Evolutionary conservation across 2,329 filamentous ascomycete species (phyloP), one percentile per base, ranked within the genome.

Genomic region (Plenodomus biglobosus): DNA sequence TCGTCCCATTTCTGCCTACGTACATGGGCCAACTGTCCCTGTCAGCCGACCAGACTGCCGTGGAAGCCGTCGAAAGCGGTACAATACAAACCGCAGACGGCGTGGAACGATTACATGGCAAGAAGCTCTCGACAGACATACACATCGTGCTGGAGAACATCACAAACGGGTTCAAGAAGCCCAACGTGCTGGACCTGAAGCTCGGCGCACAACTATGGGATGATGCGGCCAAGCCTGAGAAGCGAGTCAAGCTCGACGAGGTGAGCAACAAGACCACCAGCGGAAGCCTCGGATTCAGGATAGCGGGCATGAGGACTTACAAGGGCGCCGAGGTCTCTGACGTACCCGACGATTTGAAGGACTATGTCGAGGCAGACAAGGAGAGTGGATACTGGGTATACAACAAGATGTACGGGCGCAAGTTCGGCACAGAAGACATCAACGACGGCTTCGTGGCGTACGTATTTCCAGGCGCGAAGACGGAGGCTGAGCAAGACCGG

Each of bases 171-270:
- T 97, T 92, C 76, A 83, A 82, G 62, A 82, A 83, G 49, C 90
- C 94, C 6, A 97, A 96, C 61, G 90, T 99, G 7, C 77, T 99
- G 48, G 94, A 99, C 67, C 83, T 95, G 56, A 99, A 99, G 75
- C 83, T 99, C 17, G 94, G 94, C 37, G 81, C 85, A 41, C 82
- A 89, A 24, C 76, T 99, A 5, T 97, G 91, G 87, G 92, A 89
- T 13, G 89, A 95, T 32, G 77, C 78, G 52, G 81, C 85, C 3
- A 77, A 78, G 19, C 71, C 75, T 1, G 77, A 80, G 22, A 87
- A 87, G 68, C 75, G 82, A 15, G 76, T 72, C 19, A 76, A 81
- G 42, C 71, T 87, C 19, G 84, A 86, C 61, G 77, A 79, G 34
- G 81, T 86, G 16, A 76, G 81, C 3, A 72, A 75, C 15, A 76